Evolutionary conservation across 305 asterid species (phyloP).

Genomic region (Solanum chacoense): DNA sequence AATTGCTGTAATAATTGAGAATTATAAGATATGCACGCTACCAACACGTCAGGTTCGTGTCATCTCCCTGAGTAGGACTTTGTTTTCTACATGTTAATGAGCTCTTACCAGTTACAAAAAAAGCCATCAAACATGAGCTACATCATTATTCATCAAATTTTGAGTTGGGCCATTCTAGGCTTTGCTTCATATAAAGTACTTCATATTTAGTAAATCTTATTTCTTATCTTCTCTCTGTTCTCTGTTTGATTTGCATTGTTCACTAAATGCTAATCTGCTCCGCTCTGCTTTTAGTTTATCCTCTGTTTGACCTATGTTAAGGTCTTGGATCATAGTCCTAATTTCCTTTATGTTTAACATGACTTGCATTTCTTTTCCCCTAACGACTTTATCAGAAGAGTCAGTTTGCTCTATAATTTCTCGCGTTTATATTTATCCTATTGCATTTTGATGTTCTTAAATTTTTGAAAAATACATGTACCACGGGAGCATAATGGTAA

Average conservation of each 20-base stretch:
- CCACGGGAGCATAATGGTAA: background rate
- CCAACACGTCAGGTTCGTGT: constrained; percentile 59
- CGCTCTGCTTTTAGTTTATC: background rate
- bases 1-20: constrained; percentile 15
- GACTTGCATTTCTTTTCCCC: background rate
- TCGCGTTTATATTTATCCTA: background rate
- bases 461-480: background rate
- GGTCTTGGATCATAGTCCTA: background rate
- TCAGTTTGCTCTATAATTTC: background rate
- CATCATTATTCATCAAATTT: background rate
- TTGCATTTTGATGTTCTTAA: background rate
- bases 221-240: background rate
- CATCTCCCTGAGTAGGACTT: background rate
- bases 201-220: background rate
- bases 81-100: background rate
- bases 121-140: background rate
- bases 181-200: background rate
- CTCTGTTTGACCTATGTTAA: background rate
- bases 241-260: background rate
- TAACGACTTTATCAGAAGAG: background rate
- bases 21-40: constrained; percentile 47
- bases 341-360: background rate
- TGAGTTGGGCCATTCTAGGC: background rate
- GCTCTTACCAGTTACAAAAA: background rate
- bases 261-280: background rate